phyloP scores from a whole-genome alignment of 768 basidiomycete genomes.

The Tricholoma hemisulphureum region DNA sequence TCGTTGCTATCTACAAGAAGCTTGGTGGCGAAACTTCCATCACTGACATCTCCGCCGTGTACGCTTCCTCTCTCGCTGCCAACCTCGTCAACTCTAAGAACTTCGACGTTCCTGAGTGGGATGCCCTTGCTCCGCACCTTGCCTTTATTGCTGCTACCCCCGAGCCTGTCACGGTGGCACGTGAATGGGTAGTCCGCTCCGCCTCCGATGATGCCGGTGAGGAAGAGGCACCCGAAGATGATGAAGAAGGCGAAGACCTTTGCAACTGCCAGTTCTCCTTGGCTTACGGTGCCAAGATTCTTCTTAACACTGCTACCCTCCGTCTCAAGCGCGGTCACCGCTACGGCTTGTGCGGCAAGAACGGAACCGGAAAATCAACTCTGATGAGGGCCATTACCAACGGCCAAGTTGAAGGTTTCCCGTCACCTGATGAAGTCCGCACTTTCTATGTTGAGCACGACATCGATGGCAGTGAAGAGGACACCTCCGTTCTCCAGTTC shows the following conservation, averaged over 20 bases:
- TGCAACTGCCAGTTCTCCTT: conserved; percentile 99
- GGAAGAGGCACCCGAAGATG: conserved; percentile 72
- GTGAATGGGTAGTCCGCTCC: conserved; percentile 89
- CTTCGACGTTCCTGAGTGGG: conserved; percentile 90
- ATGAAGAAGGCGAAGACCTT: conserved; percentile 97
- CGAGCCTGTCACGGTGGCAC: conserved; percentile 64
- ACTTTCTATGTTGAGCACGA: conserved; percentile 99
- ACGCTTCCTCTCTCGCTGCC: conserved; percentile 77
- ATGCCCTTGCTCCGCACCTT: conserved; percentile 74
- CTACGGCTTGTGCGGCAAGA: conserved; percentile 97
- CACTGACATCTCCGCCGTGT: conserved; percentile 59
- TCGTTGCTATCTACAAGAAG: conserved; percentile 86
- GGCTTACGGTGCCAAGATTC: conserved; percentile 97
- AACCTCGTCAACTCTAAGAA: conserved; percentile 88
- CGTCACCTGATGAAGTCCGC: conserved; percentile 93
- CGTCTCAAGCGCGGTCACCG: conserved; percentile 98
- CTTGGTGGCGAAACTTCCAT: conserved; percentile 57
- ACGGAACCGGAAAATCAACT: conserved; percentile 97
- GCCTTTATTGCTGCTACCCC: conserved; percentile 61
- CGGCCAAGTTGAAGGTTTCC: conserved; percentile 97
- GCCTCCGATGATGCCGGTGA: conserved; percentile 76
- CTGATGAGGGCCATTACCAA: conserved; percentile 93
- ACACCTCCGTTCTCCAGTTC: conserved; percentile 87
- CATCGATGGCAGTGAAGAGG: conserved; percentile 93
- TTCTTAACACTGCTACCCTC: conserved; percentile 94